Evolutionary conservation across 208 protist genomes (phyloP).

Genomic region (Trichomonas tenax): DNA sequence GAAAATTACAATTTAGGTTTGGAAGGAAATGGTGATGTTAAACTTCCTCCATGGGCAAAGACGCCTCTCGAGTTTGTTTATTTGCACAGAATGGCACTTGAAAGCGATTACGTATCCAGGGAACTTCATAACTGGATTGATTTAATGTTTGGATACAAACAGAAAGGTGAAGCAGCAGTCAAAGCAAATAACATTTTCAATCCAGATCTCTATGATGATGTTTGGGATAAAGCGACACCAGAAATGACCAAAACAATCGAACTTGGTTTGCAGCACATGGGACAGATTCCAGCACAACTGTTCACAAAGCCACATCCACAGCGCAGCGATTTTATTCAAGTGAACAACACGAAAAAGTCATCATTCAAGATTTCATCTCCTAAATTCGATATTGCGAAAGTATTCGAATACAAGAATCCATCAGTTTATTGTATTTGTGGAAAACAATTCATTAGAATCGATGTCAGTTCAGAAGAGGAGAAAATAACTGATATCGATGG

Average conservation of each 20-base stretch:
- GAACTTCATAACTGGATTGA: slow-evolving; percentile 81
- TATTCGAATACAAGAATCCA: not conserved
- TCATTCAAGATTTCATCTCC: not conserved
- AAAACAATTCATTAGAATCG: not conserved
- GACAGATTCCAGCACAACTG: not conserved
- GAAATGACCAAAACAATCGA: not conserved
- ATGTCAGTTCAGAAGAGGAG: not conserved
- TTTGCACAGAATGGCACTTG: slow-evolving; percentile 35
- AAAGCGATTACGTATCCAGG: slow-evolving; percentile 52
- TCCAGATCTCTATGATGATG: not conserved
- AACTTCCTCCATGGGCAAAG: slow-evolving; percentile 38
- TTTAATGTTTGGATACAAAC: not conserved
- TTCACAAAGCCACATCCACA: not conserved
- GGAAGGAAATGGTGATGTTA: slow-evolving; percentile 22
- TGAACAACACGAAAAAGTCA: not conserved
- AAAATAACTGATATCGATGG: not conserved
- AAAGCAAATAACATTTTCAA: not conserved
- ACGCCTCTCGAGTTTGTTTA: slow-evolving; percentile 32
- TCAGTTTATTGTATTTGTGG: not conserved
- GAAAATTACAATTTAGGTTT: not conserved
- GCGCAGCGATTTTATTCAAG: not conserved
- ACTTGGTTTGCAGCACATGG: not conserved
- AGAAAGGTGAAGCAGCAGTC: not conserved
- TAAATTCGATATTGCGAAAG: not conserved
- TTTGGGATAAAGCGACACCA: not conserved